Evolutionary conservation across 768 basidiomycete genomes (phyloP), one percentile per base, ranked within the genome.

Genomic region (Cyclocybe cylindracea): DNA sequence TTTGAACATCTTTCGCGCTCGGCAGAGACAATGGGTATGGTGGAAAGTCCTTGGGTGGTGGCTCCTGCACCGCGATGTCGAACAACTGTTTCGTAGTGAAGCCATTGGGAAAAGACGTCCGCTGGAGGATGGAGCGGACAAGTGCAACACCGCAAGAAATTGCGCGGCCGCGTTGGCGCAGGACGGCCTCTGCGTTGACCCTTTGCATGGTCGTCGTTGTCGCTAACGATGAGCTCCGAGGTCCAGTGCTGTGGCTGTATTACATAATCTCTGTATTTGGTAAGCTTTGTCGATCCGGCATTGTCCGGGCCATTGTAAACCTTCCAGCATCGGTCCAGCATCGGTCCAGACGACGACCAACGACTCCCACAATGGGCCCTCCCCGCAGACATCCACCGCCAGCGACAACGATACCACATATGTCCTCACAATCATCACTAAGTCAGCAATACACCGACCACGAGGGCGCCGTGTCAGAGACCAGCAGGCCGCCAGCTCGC

Each of bases 11-110:
- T 8, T 10, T 24, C 29, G 34, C 10, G 14, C 36, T 8, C 14
- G 46, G 13, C 18, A 51, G 48, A 11, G 64, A 48, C 34, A 44
- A 14, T 29, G 31, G 44, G 41, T 48, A 56, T 32, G 65, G 58
- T 19, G 62, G 32, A 56, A 70, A 76, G 51, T 51, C 53, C n/a
- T 55, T 8, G 8, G 70, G 63, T 2, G 68, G 50, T 16, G 66
- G 57, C 39, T 72, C 59, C 37, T 66, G 55, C 24, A 66, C 37
- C 3, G 71, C 64, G 32, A 76, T 57, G n/a, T 70, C 59, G 66
- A 63, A 76, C 10, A 78, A 60, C 48, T 76, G 70, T 9, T 65
- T 60, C 2, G 72, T 72, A 10, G 72, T 71, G 52, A 71, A 61
- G 35, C 74, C 72, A 10, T 61, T 56, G 0, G 69, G 63, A 35